phyloP scores from a whole-genome alignment of 768 basidiomycete genomes.

The Lentinula aciculospora region DNA sequence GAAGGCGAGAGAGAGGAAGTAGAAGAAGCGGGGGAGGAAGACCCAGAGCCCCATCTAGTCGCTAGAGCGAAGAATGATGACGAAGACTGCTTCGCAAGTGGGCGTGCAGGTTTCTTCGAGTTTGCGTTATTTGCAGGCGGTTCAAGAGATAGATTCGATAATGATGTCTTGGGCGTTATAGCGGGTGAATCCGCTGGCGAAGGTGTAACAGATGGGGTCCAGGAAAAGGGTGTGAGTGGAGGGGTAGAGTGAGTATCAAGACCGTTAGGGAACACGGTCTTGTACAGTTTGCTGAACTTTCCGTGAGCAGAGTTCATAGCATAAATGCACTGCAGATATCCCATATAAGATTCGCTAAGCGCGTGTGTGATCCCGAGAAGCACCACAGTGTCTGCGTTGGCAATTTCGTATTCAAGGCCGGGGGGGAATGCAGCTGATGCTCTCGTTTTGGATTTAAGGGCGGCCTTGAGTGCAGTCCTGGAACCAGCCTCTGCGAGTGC shows the following conservation, averaged over 20 bases:
- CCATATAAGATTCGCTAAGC: conserved; percentile 72
- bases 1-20: conserved; percentile 26
- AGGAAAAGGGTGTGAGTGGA: conserved; percentile 23
- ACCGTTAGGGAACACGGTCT: conserved; percentile 60
- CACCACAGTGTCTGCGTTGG: conserved; percentile 69
- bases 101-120: conserved; percentile 12
- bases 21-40: conserved; percentile 20
- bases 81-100: conserved; percentile 7
- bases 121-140: conserved; percentile 7
- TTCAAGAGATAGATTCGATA: conserved; percentile 6
- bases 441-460: conserved; percentile 22
- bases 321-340: conserved; percentile 70
- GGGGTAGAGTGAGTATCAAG: conserved; percentile 40
- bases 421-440: conserved; percentile 21
- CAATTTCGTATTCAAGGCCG: conserved; percentile 68
- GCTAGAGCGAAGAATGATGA: conserved; percentile 15
- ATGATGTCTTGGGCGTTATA: conserved; percentile 15
- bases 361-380: conserved; percentile 68
- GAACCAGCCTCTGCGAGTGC: conserved; percentile 56
- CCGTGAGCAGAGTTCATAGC: conserved; percentile 50
- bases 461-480: conserved; percentile 37
- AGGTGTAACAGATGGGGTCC: conserved; percentile 21
- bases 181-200: conserved; percentile 12
- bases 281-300: conserved; percentile 69
- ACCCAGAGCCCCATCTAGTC: conserved; percentile 18